These are phyloP conservation scores for Flagelloscypha sp. DNA, from an alignment of 768 basidiomycete genomes.

Conservation along the genomic window DNA sequence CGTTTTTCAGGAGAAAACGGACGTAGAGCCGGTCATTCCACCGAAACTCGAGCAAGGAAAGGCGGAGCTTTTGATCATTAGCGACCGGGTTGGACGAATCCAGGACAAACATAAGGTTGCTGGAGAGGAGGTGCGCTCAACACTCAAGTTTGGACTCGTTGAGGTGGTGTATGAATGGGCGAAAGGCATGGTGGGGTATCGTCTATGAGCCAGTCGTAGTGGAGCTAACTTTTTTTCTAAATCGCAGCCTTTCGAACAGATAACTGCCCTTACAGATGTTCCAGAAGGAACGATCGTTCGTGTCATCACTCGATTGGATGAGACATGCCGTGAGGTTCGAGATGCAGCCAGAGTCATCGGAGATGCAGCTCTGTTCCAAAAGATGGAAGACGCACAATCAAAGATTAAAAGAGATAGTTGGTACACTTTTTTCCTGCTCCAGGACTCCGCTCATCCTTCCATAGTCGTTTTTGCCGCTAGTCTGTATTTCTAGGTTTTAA, in stretches of 20 bases:
- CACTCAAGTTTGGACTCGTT: slow-evolving; percentile 82
- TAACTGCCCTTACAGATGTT: slow-evolving; percentile 86
- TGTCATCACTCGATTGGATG: slow-evolving; percentile 91
- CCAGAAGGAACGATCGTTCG: slow-evolving; percentile 96
- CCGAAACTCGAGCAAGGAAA: slow-evolving; percentile 74
- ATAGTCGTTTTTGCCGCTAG: slow-evolving; percentile 86
- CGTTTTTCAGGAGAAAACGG: slow-evolving; percentile 97
- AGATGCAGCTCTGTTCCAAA: slow-evolving; percentile 90
- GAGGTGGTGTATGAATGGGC: slow-evolving; percentile 99
- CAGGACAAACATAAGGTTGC: slow-evolving; percentile 77
- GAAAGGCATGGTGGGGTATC: slow-evolving; percentile 81
- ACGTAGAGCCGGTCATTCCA: slow-evolving; percentile 76
- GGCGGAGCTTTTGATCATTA: slow-evolving; percentile 68
- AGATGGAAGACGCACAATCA: slow-evolving; percentile 93
- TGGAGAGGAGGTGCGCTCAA: slow-evolving; percentile 68
- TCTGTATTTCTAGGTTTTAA: slow-evolving; percentile 59
- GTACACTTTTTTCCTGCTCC: slow-evolving; percentile 24
- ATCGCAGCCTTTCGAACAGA: slow-evolving; percentile 87
- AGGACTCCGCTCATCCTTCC: not conserved
- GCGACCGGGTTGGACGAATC: slow-evolving; percentile 68
- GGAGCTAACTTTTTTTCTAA: not conserved
- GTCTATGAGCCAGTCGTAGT: not conserved
- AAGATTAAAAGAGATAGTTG: slow-evolving; percentile 94
- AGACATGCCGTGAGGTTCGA: slow-evolving; percentile 92
- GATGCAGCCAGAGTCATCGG: slow-evolving; percentile 98